Base-by-base conservation (phyloP, 208 protist species). In the Acanthamoeba healyi region DNA sequence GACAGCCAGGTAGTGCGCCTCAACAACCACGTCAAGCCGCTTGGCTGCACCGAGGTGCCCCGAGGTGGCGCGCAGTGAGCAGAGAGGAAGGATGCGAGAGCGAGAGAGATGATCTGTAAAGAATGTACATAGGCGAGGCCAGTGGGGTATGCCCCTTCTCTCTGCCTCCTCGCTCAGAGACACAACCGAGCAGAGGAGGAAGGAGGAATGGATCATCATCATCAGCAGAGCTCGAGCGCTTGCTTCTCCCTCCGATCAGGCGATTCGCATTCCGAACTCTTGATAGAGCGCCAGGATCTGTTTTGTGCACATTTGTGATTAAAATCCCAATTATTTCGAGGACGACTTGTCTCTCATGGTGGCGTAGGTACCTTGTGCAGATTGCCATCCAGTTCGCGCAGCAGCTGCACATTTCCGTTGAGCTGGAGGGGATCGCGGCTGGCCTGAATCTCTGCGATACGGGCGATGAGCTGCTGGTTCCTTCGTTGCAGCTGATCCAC, bases 401-500 rank as follows among this genome's bases (percentile, higher is more conserved):
- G n/a, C 14, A 84, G 74, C 15, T 9, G 42, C 44, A 84, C 74
- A 36, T 84, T 84, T n/a, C 58, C 74, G 14, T 84, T 84, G 24
- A 84, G 58, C 24, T 84, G 54, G 24, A 22, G 42, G 6, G 74
- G 42, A 56, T 84, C 74, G 24, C 74, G 74, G 6, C n/a, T 58
- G 14, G 24, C 58, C 17, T 84, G 74, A 19, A 58, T 84, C 42
- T 84, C 2, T 3, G 42, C 14, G 15, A 56, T 36, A n/a, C 9
- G 36, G 5, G 74, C 40, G 32, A 84, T 84, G 24, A 84, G 17
- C 2, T 84, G 42, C n/a, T 4, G 6, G 44, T 84, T 84, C 44
- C 74, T n/a, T 56, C 74, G 74, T 24, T 84, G 74, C 38, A 84
- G 22, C 44, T 84, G 74, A 49, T 84, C 74, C 10, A 84, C 74